phyloP scores from a whole-genome alignment of 1,284 basidiomycete genomes.

The Phlebopus sp. region DNA sequence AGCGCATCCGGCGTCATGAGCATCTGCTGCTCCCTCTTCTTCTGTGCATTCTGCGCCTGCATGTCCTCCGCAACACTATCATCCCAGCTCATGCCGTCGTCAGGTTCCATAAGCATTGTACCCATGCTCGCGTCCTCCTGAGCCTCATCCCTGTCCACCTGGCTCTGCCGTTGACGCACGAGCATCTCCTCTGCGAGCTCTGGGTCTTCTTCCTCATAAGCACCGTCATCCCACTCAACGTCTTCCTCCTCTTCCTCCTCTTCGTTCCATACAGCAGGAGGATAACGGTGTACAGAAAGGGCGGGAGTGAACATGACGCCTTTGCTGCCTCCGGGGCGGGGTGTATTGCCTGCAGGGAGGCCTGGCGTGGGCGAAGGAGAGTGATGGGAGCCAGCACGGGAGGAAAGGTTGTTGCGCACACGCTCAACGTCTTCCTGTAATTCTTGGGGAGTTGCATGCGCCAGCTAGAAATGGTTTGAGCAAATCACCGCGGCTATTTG shows the following conservation, averaged over 20 bases:
- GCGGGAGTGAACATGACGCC: conserved; percentile 59
- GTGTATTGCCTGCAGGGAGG: conserved; percentile 19
- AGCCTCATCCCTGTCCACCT: conserved; percentile 27
- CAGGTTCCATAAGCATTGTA: conserved; percentile 50
- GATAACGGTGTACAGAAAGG: conserved; percentile 65
- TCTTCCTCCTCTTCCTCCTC: conserved; percentile 78
- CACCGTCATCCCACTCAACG: conserved; percentile 72
- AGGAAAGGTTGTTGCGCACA: conserved; percentile 49
- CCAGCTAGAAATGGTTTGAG: conserved; percentile 48
- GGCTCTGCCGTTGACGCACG: conserved; percentile 33
- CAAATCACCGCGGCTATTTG: neutral
- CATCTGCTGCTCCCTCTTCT: conserved; percentile 21
- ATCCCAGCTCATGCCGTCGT: conserved; percentile 78
- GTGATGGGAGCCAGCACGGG: conserved; percentile 42
- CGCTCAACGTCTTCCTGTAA: conserved; percentile 53
- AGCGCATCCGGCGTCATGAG: conserved; percentile 19
- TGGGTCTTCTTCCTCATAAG: conserved; percentile 65
- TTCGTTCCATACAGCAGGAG: conserved; percentile 78
- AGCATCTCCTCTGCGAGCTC: conserved; percentile 53
- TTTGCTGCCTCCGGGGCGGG: conserved; percentile 28
- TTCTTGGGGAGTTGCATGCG: conserved; percentile 71
- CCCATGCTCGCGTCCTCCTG: conserved; percentile 23
- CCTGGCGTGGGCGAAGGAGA: conserved; percentile 49
- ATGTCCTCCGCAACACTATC: conserved; percentile 53
- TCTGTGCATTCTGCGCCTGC: conserved; percentile 35